Conservation (phyloP, 495 filamentous ascomycete genomes). For the Tuber umbilicatum region DNA sequence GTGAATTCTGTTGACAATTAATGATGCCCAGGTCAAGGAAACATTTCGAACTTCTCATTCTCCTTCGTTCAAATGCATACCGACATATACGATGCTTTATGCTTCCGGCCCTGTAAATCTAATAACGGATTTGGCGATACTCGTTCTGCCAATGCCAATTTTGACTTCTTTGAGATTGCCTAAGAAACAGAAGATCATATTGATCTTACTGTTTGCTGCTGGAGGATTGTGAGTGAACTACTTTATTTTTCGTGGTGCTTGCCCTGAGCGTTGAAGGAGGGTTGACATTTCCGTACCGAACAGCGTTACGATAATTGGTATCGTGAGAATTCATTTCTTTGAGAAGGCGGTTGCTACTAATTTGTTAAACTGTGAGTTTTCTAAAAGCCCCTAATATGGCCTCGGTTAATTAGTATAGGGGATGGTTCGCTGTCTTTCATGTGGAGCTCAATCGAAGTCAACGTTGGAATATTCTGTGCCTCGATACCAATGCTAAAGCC, state of each 20-base stretch:
- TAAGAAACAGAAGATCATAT: constrained; percentile 39
- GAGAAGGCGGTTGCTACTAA: constrained; percentile 57
- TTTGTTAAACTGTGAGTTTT: constrained; percentile 32
- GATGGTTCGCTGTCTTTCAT: constrained; percentile 79
- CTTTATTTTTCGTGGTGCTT: neutral
- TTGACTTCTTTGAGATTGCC: constrained; percentile 42
- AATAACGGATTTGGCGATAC: constrained; percentile 45
- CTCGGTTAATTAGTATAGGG: constrained; percentile 49
- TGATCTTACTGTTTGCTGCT: constrained; percentile 38
- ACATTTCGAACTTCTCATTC: constrained; percentile 9
- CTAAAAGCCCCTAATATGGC: constrained; percentile 8
- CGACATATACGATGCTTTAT: constrained; percentile 23
- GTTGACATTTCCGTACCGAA: constrained; percentile 1
- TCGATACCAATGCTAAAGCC: constrained; percentile 87
- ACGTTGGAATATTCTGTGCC: constrained; percentile 77
- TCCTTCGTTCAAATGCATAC: constrained; percentile 18
- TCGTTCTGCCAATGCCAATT: constrained; percentile 43
- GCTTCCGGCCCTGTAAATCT: constrained; percentile 46
- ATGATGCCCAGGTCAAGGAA: constrained; percentile 3
- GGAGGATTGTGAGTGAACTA: constrained; percentile 36
- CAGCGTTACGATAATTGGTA: constrained; percentile 71
- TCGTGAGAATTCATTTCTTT: constrained; percentile 81
- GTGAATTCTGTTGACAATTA: neutral
- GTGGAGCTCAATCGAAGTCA: constrained; percentile 90
- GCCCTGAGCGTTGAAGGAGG: neutral